Evolutionary conservation across 768 basidiomycete species (phyloP).

Genomic region (Galerina marginata): DNA sequence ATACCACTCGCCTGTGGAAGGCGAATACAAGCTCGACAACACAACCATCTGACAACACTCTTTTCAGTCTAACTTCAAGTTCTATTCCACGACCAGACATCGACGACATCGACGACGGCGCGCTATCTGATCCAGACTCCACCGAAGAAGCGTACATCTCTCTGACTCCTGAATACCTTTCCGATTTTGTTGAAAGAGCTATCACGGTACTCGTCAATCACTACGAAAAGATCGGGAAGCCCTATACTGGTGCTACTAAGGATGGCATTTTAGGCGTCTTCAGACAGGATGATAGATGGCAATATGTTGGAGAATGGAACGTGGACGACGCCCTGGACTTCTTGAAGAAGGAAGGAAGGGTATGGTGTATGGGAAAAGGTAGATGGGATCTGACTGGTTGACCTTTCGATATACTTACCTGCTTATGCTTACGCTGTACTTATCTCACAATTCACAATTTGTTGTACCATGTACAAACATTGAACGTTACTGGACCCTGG

Average conservation of each 20-base stretch:
- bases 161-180: conserved; percentile 58
- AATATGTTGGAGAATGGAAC: conserved; percentile 64
- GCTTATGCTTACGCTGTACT: not conserved
- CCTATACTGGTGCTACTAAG: conserved; percentile 37
- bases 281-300: conserved; percentile 68
- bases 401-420: conserved; percentile 3
- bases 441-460: not conserved
- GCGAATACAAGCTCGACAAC: conserved; percentile 32
- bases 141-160: conserved; percentile 74
- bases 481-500: no score
- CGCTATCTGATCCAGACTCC: conserved; percentile 54
- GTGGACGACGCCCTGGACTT: conserved; percentile 64
- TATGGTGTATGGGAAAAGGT: conserved; percentile 42
- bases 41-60: conserved; percentile 31
- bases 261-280: conserved; percentile 54
- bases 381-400: conserved; percentile 44
- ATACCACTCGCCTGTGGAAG: conserved; percentile 55
- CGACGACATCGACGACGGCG: conserved; percentile 42
- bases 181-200: conserved; percentile 49
- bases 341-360: conserved; percentile 44
- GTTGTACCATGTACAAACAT: no score
- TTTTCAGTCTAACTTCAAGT: conserved; percentile 31
- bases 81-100: conserved; percentile 16
- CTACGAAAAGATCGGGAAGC: conserved; percentile 24
- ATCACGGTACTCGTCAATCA: conserved; percentile 37